Base-by-base conservation (phyloP, 352 stramenopile genomes). In the Phytophthora kernoviae region DNA sequence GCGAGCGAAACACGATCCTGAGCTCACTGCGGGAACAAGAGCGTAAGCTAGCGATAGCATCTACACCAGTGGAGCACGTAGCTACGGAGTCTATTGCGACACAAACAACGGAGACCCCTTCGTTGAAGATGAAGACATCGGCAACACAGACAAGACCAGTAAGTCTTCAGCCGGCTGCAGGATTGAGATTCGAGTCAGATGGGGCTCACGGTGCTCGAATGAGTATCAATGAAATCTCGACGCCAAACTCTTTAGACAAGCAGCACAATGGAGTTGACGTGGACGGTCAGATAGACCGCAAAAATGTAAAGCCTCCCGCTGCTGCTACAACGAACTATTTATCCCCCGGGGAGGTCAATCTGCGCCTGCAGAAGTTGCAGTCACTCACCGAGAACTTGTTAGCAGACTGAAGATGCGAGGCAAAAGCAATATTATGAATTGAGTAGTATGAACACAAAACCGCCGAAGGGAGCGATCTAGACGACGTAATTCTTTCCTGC, bases 401-500 rank as follows among this genome's bases (percentile, higher is more conserved):
- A 15, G 73, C 68, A 1, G 77, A 91, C 26, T 89, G 54, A 51
- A 53, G 14, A 43, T 34, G 18, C 17, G 17, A 50, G 39, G 14
- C 47, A 18, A 36, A 44, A 62, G 30, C 43, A 57, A 53, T 58
- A 39, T 52, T 58, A 67, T 70, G 44, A 58, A 58, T 30, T 49
- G 37, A 33, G 41, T 51, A 59, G 20, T 64, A 33, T 58, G 62
- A 57, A 67, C 48, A 62, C 50, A 67, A 62, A 53, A 22, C 27
- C 34, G 21, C 30, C 17, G 11, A 46, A 21, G 14, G 43, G 33
- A n/a, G 30, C 20, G 21, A n/a, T 40, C 54, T 73, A 88, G 17
- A 88, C 79, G 42, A 91, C 70, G 63, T 89, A 88, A 57, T 82
- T 91, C 66, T 91, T 91, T 45, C 81, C 77, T 22, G 77, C 65